Evolutionary conservation across 2,329 filamentous ascomycete genomes (phyloP), one percentile per base, ranked within the genome.

Genomic region (Xylariaceae sp.): DNA sequence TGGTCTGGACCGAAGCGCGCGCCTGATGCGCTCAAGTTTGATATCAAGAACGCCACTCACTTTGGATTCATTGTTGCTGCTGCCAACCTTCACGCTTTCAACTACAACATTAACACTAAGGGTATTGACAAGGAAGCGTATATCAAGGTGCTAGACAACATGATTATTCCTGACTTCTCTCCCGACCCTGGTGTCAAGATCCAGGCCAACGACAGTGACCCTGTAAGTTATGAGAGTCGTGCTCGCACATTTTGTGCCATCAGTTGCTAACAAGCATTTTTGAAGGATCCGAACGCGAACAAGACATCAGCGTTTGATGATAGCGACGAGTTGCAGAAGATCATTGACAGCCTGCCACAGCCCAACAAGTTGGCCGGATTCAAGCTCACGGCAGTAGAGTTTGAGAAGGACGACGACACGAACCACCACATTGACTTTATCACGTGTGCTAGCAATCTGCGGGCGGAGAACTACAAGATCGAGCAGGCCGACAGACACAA

Each of bases 381-480:
- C 82, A 92, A 92, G 76, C 79, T 99, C 55, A 85, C 87, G 58
- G 90, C 93, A 2, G 94, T 97, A 4, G 94, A 97, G 69, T 99
- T 99, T 69, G 92, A 99, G 77, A 99, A 99, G 81, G 94, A 99
- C 66, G 94, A 99, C 69, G 95, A 99, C 74, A 90, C 88, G 54
- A 99, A 99, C 75, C 86, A 94, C 75, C 94, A 99, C 79, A 99
- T 99, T 69, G 94, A 97, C 76, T 99, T 99, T 79, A 97, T 99
- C 76, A 95, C 94, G 6, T 92, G 92, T 1, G 92, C 92, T 65
- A 97, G 92, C 79, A 99, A 99, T 74, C 80, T 99, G 61, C 90
- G 95, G 61, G 94, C 94, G 0, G 89, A 96, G 75, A 99, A 99
- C 79, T 99, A 99, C 83, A 96, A 94, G 75, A 99, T 99, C 67